Conservation (phyloP, 108 stramenopile species). For the Fistulifera pelliculosa region DNA sequence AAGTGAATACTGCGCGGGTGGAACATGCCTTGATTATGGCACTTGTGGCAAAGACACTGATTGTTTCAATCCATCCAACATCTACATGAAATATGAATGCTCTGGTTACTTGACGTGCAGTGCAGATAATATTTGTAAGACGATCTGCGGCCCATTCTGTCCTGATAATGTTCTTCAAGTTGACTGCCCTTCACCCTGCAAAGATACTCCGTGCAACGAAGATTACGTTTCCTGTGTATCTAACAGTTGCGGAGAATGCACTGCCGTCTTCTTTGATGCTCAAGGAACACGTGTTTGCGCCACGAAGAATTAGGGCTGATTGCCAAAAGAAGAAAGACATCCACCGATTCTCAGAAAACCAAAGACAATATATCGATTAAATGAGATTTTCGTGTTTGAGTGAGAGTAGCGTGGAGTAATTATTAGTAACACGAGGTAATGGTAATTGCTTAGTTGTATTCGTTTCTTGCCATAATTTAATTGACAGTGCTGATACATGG, state of each 20-base stretch:
- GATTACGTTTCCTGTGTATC: constrained; percentile 8
- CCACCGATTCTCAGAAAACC: too few species aligned
- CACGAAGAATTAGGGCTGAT: too few species aligned
- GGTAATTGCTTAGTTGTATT: too few species aligned
- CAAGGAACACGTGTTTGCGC: constrained; percentile 8
- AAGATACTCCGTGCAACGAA: constrained; percentile 7
- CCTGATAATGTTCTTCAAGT: constrained; percentile 1
- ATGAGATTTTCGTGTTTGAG: too few species aligned
- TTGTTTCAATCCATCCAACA: constrained; percentile 22
- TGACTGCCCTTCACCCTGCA: constrained; percentile 3
- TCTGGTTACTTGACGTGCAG: constrained; percentile 11
- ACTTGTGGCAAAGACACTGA: constrained; percentile 4
- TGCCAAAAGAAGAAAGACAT: too few species aligned
- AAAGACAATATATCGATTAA: too few species aligned
- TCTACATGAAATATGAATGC: constrained; percentile 14
- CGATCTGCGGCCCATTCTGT: constrained; percentile 6
- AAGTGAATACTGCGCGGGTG: constrained; percentile 12
- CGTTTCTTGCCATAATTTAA: too few species aligned
- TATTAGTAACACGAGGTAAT: too few species aligned
- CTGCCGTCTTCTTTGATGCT: constrained; percentile 11
- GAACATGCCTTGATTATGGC: constrained; percentile 5
- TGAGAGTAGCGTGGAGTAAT: too few species aligned
- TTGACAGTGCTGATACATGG: too few species aligned
- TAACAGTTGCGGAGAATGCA: constrained; percentile 15
- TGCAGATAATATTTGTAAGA: constrained; percentile 3